These are phyloP conservation scores for Miamiensis avidus DNA, from an alignment of 169 alveolate species.

Conservation along the genomic window DNA sequence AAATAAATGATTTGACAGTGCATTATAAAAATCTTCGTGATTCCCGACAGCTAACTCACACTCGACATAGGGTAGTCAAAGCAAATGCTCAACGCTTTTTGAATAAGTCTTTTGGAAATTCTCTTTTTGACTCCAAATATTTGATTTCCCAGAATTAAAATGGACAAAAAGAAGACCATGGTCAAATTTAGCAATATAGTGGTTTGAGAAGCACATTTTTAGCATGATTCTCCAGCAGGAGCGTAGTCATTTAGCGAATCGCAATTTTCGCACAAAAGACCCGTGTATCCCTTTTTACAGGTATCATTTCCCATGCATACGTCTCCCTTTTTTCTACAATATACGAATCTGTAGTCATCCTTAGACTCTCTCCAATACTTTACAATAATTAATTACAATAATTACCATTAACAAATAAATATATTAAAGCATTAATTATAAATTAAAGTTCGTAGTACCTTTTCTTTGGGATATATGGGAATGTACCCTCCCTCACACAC, in stretches of 20 bases:
- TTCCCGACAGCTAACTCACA: not conserved
- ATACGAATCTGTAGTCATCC: not conserved
- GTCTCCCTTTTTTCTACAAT: not conserved
- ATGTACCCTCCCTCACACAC: not conserved
- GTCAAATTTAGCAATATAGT: not conserved
- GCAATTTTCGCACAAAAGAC: not conserved
- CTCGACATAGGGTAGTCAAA: not conserved
- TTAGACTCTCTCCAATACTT: not conserved
- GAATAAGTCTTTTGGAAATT: too few relatives aligned
- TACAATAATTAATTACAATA: too few relatives aligned
- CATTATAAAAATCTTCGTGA: not conserved
- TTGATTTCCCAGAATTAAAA: not conserved
- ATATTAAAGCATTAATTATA: not conserved
- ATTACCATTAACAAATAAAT: not conserved
- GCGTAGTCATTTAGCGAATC: not conserved
- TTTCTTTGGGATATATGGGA: not conserved
- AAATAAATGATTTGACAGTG: not conserved
- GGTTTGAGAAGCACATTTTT: not conserved
- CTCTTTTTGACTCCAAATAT: not conserved
- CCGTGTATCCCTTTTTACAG: not conserved
- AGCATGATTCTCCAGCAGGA: not conserved
- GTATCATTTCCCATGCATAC: not conserved
- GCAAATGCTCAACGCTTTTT: not conserved
- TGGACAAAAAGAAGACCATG: not conserved
- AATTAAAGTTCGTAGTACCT: not conserved